Base-by-base conservation (phyloP, 1,284 basidiomycete species). In the Omphalotus olearius region DNA sequence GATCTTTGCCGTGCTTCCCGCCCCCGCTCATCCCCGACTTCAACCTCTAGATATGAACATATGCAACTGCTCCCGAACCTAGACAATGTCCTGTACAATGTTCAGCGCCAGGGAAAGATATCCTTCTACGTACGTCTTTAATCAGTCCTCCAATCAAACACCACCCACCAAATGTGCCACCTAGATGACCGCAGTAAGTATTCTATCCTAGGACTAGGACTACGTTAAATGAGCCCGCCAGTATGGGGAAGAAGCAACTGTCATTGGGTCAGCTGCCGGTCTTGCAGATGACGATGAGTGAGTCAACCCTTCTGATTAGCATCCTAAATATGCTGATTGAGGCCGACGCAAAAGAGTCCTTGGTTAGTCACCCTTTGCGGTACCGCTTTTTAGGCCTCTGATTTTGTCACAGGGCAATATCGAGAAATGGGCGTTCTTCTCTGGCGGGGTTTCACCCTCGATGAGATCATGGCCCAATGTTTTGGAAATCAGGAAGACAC, bases 101-200 rank as follows among this genome's bases (percentile, higher is more conserved):
- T 94, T 2, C 93, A 97, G 66, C 80, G 93, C 14, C 93, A 97
- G 68, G 93, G 93, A 25, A 91, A 94, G 63, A 93, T 95, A 61
- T 91, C 90, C 4, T 97, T 97, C 70, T 95, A 95, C 69, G 92
- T 93, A 63, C 63, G 84, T 74, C 26, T 47, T 43, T 43, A 28
- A 51, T 51, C 51, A 41, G n/a, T n/a, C n/a, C n/a, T 47, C 41
- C 49, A 9, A 33, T 35, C 4, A 28, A 43, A 33, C 13, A 33
- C 33, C 5, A 20, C 45, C 41, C 48, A 55, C 25, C 33, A 45
- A 54, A 60, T 60, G 54, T 9, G 38, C 51, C 56, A 33, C 35
- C 52, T 33, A 89, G 87, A 89, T 91, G 85, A 91, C 88, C 25
- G 74, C 85, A 38, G 88, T 85, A 67, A 69, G 81, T 33, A 33